phyloP scores from a whole-genome alignment of 192 early-diverging fungal genomes.

The Mortierella antarctica region DNA sequence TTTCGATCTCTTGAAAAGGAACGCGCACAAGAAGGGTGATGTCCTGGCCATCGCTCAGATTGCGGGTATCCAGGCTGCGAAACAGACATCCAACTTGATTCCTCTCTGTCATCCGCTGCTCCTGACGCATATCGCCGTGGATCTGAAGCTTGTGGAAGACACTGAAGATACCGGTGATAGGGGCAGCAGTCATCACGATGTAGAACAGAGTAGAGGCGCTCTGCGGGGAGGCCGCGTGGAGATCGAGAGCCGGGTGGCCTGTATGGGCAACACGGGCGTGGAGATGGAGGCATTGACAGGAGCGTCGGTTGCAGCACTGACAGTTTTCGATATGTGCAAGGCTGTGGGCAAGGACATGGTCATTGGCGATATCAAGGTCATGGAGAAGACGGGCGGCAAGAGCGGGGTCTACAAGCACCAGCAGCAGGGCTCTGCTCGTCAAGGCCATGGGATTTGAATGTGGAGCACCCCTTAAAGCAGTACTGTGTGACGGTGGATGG shows the following conservation, averaged over 20 bases:
- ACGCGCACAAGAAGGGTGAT: constrained; percentile 87
- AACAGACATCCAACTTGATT: constrained; percentile 83
- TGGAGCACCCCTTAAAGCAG: constrained; percentile 11
- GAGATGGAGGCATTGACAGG: constrained; percentile 91
- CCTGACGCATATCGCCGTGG: constrained; percentile 77
- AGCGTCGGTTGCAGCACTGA: constrained; percentile 81
- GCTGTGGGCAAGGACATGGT: constrained; percentile 85
- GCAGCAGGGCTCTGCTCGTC: constrained; percentile 14
- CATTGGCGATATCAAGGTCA: constrained; percentile 79
- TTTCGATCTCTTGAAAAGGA: constrained; percentile 70
- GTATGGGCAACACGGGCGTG: constrained; percentile 88
- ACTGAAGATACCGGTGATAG: not conserved
- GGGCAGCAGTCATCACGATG: not conserved
- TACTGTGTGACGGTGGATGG: not conserved
- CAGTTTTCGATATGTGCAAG: constrained; percentile 98
- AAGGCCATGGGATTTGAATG: constrained; percentile 16
- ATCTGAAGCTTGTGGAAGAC: constrained; percentile 64
- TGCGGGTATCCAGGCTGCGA: constrained; percentile 92
- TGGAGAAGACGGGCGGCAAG: constrained; percentile 88
- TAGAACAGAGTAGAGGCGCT: not conserved
- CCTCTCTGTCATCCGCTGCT: constrained; percentile 90
- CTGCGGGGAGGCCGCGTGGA: constrained; percentile 63
- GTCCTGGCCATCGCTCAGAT: constrained; percentile 88
- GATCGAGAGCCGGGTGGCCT: constrained; percentile 75
- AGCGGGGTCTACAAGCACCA: constrained; percentile 66